Conservation (phyloP, 2,329 filamentous ascomycete species). For the Ophiostoma perfectum region DNA sequence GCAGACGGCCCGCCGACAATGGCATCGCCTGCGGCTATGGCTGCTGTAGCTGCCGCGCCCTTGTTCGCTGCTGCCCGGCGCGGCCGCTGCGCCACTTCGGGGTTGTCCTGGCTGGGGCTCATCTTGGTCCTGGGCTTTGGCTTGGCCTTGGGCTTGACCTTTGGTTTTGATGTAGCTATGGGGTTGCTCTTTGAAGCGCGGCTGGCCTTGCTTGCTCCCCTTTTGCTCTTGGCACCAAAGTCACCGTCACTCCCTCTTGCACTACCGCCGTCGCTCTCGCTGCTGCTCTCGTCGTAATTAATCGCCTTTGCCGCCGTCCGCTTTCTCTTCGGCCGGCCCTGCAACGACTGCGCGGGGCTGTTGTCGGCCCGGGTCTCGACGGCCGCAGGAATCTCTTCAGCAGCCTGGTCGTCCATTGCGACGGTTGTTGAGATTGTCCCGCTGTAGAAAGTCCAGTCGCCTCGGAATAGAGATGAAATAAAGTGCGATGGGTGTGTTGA, state of each 20-base stretch:
- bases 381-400: neutral
- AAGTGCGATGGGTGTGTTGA: neutral
- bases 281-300: neutral
- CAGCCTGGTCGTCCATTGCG: neutral
- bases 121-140: neutral
- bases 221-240: neutral
- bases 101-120: neutral
- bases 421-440: neutral
- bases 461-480: neutral
- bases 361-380: neutral
- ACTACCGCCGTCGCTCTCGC: neutral
- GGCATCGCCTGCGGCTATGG: conserved; percentile 15
- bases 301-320: neutral
- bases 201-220: neutral
- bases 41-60: conserved; percentile 17
- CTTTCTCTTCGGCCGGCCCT: conserved; percentile 2
- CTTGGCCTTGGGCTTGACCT: neutral
- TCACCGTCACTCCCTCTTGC: neutral
- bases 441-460: neutral
- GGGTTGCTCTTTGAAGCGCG: neutral
- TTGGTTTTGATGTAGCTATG: neutral
- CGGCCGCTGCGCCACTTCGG: neutral
- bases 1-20: conserved; percentile 15
- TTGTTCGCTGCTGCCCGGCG: conserved; percentile 17
- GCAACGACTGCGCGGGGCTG: neutral